These are phyloP conservation scores for Hibiscus tridactylites DNA, from an alignment of 345 rosid genomes.

Conservation along the genomic window DNA sequence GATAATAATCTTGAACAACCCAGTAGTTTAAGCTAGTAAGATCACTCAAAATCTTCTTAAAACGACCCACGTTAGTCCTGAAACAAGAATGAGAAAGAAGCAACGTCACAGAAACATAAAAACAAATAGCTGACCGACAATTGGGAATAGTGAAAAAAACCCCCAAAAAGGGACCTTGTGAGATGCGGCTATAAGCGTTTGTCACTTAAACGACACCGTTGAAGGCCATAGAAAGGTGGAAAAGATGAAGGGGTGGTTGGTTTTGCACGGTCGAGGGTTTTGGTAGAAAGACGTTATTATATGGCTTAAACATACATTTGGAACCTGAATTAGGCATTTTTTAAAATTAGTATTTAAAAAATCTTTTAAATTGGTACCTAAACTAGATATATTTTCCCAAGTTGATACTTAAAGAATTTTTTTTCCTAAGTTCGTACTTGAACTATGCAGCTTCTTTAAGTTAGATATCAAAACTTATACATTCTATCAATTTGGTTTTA, in stretches of 20 bases:
- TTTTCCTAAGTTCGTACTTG: no score
- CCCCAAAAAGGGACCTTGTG: conserved; percentile 29
- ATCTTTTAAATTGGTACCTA: no score
- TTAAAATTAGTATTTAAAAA: no score
- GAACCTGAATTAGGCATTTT: no score
- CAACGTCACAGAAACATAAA: conserved; percentile 21
- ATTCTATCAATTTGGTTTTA: no score
- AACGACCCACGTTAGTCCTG: conserved; percentile 38
- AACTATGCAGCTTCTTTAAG: no score
- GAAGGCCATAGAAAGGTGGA: conserved; percentile 10
- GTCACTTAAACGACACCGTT: conserved; percentile 10
- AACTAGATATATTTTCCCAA: no score
- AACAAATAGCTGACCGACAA: conserved; percentile 44
- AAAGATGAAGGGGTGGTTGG: conserved; percentile 13
- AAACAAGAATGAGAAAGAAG: neutral
- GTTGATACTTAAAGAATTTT: no score
- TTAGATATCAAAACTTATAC: no score
- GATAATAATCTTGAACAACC: conserved; percentile 78
- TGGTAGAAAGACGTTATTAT: neutral
- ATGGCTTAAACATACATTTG: no score
- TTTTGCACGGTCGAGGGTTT: conserved; percentile 21
- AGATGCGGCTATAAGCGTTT: conserved; percentile 25
- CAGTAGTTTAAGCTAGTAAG: conserved; percentile 67
- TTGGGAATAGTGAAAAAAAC: neutral
- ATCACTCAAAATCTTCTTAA: conserved; percentile 41